Percentiles rank a stretch among this genome's conserved stretches.
Evolutionary conservation across 495 filamentous ascomycete genomes (phyloP).

Genomic region (Lophium mytilinum): DNA sequence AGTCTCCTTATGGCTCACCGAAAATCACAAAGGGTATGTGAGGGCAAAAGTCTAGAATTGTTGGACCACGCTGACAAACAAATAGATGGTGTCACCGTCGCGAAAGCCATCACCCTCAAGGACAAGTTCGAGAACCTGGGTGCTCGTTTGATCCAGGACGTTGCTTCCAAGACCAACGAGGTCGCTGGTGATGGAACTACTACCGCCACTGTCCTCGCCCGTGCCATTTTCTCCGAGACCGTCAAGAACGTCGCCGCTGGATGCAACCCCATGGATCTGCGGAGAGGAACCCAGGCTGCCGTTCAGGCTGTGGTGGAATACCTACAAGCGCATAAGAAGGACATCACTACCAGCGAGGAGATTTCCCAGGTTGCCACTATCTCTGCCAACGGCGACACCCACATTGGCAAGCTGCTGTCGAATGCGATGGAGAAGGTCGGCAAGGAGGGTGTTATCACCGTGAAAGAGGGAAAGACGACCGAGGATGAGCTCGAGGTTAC

Average conservation of each 20-base stretch:
- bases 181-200: conserved; percentile 97
- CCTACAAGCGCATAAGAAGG: conserved; percentile 85
- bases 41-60: not conserved
- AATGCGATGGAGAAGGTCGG: conserved; percentile 99
- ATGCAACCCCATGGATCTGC: conserved; percentile 99
- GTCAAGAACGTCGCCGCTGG: conserved; percentile 99
- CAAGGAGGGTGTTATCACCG: conserved; percentile 99
- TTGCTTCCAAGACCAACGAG: conserved; percentile 99
- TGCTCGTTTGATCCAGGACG: conserved; percentile 91
- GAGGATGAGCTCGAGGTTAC: conserved; percentile 97
- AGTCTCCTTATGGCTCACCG: conserved; percentile 93
- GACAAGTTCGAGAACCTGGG: conserved; percentile 99
- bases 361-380: conserved; percentile 98
- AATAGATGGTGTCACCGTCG: conserved; percentile 88
- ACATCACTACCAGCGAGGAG: conserved; percentile 95
- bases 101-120: conserved; percentile 83
- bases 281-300: conserved; percentile 91
- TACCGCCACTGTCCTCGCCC: conserved; percentile 91
- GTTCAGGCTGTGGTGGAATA: conserved; percentile 92
- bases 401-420: conserved; percentile 92
- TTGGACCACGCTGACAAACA: conserved; percentile 31
- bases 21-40: conserved; percentile 96
- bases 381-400: conserved; percentile 90
- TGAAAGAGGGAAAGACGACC: conserved; percentile 98
- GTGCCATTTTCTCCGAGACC: conserved; percentile 98